Conservation (phyloP, 805 yeast species). For the Grigorovia transvaalensis region DNA sequence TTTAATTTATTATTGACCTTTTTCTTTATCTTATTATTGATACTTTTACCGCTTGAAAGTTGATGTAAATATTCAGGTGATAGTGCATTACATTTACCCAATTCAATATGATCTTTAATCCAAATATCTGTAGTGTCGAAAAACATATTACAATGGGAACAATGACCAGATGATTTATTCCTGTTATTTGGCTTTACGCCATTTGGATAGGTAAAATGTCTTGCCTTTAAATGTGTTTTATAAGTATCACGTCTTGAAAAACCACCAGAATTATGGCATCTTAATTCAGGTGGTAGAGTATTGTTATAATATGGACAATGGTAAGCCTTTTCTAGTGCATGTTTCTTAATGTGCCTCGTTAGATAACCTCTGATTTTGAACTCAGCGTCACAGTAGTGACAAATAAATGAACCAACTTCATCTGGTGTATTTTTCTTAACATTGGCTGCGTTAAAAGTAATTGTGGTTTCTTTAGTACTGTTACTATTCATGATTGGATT, state of each 20-base stretch:
- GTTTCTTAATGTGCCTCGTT: conserved; percentile 87
- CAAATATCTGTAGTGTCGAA: conserved; percentile 58
- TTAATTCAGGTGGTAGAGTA: conserved; percentile 19
- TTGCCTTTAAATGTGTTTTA: conserved; percentile 81
- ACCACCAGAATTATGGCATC: conserved; percentile 49
- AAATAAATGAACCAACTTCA: conserved; percentile 31
- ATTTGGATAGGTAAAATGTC: conserved; percentile 79
- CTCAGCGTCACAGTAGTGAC: conserved; percentile 68
- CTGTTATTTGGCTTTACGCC: conserved; percentile 69
- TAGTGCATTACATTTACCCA: conserved; percentile 51
- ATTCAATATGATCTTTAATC: conserved; percentile 78
- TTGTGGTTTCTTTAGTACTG: neutral
- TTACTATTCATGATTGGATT: neutral
- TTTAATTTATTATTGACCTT: conserved; percentile 21
- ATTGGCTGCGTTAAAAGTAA: too few species aligned
- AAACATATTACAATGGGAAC: conserved; percentile 65
- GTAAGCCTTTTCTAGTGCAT: conserved; percentile 74
- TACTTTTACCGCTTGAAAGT: conserved; percentile 9
- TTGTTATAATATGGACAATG: conserved; percentile 34
- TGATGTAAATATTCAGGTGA: conserved; percentile 27
- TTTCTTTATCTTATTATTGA: conserved; percentile 18
- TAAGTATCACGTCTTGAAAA: conserved; percentile 87
- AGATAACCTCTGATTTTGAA: conserved; percentile 81
- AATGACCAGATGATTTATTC: conserved; percentile 57
- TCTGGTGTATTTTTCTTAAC: neutral